phyloP scores from a whole-genome alignment of 495 filamentous ascomycete genomes.

The Annulohypoxylon moriforme region DNA sequence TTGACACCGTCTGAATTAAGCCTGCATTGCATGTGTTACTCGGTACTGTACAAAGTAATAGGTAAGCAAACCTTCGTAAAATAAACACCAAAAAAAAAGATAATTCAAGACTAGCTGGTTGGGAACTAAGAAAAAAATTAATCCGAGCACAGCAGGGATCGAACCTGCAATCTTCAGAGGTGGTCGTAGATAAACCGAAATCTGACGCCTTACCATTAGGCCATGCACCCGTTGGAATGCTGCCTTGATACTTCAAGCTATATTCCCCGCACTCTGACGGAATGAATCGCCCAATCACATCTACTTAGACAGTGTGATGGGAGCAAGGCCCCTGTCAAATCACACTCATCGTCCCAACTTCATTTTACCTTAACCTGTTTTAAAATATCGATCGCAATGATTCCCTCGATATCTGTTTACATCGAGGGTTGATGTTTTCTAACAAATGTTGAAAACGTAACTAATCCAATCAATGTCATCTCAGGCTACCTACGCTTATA shows the following conservation, averaged over 20 bases:
- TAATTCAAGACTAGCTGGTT: too few relatives aligned
- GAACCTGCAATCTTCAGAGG: constrained; percentile 46
- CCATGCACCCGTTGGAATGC: constrained; percentile 30
- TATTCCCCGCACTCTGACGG: background rate
- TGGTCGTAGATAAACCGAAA: constrained; percentile 29
- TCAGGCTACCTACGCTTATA: too few relatives aligned
- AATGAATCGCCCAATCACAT: background rate
- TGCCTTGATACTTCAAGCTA: background rate
- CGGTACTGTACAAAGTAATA: background rate
- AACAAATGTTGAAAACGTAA: too few relatives aligned
- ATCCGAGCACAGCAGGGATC: constrained; percentile 46
- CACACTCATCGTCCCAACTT: background rate
- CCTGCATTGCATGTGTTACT: background rate
- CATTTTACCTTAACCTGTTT: background rate
- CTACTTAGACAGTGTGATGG: background rate
- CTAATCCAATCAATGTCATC: too few relatives aligned
- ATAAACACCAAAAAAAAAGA: too few relatives aligned
- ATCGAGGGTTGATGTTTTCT: too few relatives aligned
- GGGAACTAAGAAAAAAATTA: background rate
- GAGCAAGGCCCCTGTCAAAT: background rate
- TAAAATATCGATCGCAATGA: background rate
- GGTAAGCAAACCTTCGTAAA: background rate
- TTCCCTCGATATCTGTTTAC: background rate
- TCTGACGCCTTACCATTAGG: constrained; percentile 48
- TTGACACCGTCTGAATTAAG: background rate